phyloP scores from a whole-genome alignment of 2,329 filamentous ascomycete species.

The Trichoderma harzianum region DNA sequence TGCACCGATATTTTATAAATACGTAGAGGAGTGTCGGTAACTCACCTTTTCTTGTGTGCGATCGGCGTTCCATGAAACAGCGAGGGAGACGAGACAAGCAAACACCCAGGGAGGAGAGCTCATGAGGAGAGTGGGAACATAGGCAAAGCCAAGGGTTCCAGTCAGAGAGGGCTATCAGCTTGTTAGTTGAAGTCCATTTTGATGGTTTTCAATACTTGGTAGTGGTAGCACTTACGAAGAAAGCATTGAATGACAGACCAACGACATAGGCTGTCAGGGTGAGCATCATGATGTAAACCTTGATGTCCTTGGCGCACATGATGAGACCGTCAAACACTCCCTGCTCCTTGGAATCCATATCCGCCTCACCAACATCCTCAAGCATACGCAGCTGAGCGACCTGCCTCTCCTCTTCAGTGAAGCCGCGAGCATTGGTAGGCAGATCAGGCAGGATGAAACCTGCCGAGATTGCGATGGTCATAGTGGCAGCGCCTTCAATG shows the following conservation, averaged over 20 bases:
- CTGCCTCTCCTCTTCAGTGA: constrained; percentile 55
- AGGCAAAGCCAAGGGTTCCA: constrained; percentile 49
- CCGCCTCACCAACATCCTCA: constrained; percentile 56
- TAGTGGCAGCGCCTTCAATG: constrained; percentile 55
- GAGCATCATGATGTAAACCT: constrained; percentile 63
- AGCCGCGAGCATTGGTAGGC: constrained; percentile 54
- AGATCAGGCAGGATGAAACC: constrained; percentile 52
- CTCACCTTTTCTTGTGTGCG: constrained; percentile 50
- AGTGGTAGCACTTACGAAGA: constrained; percentile 43
- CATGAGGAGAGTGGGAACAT: constrained; percentile 53
- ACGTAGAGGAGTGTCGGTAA: neutral
- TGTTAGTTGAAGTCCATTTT: constrained; percentile 4
- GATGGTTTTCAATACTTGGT: too few relatives aligned
- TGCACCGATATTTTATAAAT: neutral
- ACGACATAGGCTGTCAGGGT: constrained; percentile 60
- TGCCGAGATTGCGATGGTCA: constrained; percentile 45
- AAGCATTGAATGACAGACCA: constrained; percentile 56
- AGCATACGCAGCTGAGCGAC: constrained; percentile 54
- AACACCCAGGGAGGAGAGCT: constrained; percentile 58
- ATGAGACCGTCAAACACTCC: constrained; percentile 51
- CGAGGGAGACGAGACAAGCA: constrained; percentile 53
- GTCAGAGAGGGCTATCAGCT: constrained; percentile 46
- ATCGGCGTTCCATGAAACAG: constrained; percentile 56
- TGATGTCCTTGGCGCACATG: constrained; percentile 58
- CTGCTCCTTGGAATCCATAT: constrained; percentile 49